Evolutionary conservation across 2,329 filamentous ascomycete genomes (phyloP).

Genomic region (Pyrenophora seminiperda): DNA sequence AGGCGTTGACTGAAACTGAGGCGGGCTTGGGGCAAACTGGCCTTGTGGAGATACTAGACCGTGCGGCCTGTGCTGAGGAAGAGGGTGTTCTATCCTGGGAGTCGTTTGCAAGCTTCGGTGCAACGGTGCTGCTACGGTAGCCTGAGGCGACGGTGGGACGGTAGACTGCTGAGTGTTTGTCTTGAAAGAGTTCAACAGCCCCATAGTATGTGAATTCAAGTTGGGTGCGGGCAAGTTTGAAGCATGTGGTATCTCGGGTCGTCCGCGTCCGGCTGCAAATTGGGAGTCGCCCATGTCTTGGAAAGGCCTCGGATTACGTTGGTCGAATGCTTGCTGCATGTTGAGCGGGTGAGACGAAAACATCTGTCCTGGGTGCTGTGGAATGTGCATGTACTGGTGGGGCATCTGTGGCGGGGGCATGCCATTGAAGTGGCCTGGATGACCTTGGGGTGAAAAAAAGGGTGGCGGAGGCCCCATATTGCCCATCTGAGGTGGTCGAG

Average conservation of each 20-base stretch:
- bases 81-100: conserved; percentile 30
- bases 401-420: conserved; percentile 33
- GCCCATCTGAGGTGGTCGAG: conserved; percentile 58
- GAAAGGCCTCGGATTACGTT: conserved; percentile 12
- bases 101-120: conserved; percentile 29
- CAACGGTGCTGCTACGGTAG: conserved; percentile 16
- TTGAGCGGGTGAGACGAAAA: conserved; percentile 24
- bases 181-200: conserved; percentile 65
- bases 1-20: conserved; percentile 38
- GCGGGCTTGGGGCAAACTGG: conserved; percentile 34
- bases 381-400: conserved; percentile 23
- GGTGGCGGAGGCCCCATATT: conserved; percentile 56
- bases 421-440: conserved; percentile 29
- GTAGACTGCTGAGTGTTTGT: conserved; percentile 33
- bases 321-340: conserved; percentile 30
- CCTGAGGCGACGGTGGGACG: conserved; percentile 11
- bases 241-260: conserved; percentile 58
- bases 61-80: conserved; percentile 27
- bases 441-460: conserved; percentile 51
- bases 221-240: conserved; percentile 63
- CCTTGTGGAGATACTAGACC: conserved; percentile 34
- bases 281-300: conserved; percentile 37
- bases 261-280: conserved; percentile 46
- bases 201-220: conserved; percentile 62
- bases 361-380: conserved; percentile 15